Conservation (phyloP, 106 monocot species). For the Ottelia alismoides region DNA sequence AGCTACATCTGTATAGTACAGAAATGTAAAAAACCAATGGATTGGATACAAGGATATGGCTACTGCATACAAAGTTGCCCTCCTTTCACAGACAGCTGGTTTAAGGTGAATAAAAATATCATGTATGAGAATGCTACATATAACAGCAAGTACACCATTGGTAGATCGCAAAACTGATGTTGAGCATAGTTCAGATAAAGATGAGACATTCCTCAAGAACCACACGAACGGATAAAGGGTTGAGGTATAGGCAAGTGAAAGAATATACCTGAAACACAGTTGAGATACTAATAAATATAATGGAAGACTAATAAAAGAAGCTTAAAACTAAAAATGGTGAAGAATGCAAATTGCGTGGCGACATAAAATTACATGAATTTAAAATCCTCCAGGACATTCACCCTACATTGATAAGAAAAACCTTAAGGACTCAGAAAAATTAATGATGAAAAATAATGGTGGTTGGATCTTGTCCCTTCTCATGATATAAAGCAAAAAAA, state of each 20-base stretch:
- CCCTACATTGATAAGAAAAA: too few relatives aligned
- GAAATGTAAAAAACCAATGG: slow-evolving; percentile 96
- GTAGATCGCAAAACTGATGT: slow-evolving; percentile 58
- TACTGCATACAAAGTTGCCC: slow-evolving; percentile 42
- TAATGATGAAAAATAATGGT: too few relatives aligned
- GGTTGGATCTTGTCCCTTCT: too few relatives aligned
- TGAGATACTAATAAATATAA: slow-evolving; percentile 11
- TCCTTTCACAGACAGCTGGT: slow-evolving; percentile 39
- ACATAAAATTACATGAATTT: too few relatives aligned
- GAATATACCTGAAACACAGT: slow-evolving; percentile 67
- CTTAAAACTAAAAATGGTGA: neutral
- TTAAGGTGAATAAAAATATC: slow-evolving; percentile 51
- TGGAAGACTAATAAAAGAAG: slow-evolving; percentile 4
- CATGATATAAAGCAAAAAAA: too few relatives aligned
- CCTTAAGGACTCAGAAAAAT: too few relatives aligned
- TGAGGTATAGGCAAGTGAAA: slow-evolving; percentile 68
- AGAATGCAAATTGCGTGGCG: too few relatives aligned
- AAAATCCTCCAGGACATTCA: too few relatives aligned
- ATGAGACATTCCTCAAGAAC: slow-evolving; percentile 18
- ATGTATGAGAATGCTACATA: slow-evolving; percentile 69
- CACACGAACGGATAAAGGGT: slow-evolving; percentile 68
- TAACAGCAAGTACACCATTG: slow-evolving; percentile 57
- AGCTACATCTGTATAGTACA: slow-evolving; percentile 93
- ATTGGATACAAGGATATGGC: slow-evolving; percentile 58
- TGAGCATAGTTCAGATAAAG: slow-evolving; percentile 50